Base-by-base conservation (phyloP, 148 eudicot species). In the Limonium bicolor region DNA sequence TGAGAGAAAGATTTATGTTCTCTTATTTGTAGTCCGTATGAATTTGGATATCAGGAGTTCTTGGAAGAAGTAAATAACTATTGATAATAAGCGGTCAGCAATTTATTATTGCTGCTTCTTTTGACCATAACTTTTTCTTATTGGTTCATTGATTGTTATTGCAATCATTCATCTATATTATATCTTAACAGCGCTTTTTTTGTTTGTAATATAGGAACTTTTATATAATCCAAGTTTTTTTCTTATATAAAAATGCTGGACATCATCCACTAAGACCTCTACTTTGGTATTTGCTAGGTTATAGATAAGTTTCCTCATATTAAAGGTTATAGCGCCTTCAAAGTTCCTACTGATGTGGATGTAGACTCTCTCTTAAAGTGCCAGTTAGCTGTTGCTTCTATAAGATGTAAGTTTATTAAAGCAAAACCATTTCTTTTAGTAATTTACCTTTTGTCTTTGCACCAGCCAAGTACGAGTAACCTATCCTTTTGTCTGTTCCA, bases 291-390 rank as follows among this genome's bases (percentile, higher is more conserved):
- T 17, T 47, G 24, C 36, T 64, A 90, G 99, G 99, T 84, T n/a
- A 56, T 48, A 35, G 76, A 80, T 49, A 90, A 84, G 33, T 90
- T 84, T 69, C 99, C 99, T 40, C 99, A 90, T 52, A 76, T 90
- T 37, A 61, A 44, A 67, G 87, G 68, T 48, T 80, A 74, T 56
- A 66, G 37, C 50, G 68, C 80, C 18, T 73, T 70, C 33, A 76
- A 46, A 56, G 62, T 69, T 36, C 93, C 99, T 43, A 50, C 71
- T 14, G 36, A 54, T 25, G 45, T 69, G 61, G 88, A 80, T 64
- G 54, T 56, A 30, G 61, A 64, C 59, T 64, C 58, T 60, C 48
- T 80, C 54, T 54, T 84, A 36, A 90, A 80, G 63, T 70, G 74
- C 60, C 99, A 90, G 55, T 54, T 90, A 54, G 87, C 82, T 44